Conservation (phyloP, 352 stramenopile genomes). For the Pilasporangium apinafurcum region DNA sequence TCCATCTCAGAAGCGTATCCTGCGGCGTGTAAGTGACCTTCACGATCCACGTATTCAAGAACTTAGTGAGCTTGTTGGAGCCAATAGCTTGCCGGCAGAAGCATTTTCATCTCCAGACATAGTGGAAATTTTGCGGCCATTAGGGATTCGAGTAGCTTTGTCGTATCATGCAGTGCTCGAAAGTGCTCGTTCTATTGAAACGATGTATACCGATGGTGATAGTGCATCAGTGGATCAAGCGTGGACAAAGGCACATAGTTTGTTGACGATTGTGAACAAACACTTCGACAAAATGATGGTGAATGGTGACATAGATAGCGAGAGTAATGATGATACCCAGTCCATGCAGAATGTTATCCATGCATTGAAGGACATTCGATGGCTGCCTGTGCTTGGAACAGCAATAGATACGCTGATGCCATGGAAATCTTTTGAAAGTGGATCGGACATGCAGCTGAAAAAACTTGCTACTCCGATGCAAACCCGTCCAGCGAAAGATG, state of each 20-base stretch:
- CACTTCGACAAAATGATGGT: conserved; percentile 63
- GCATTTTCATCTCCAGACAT: conserved; percentile 38
- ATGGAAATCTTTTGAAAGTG: conserved; percentile 25
- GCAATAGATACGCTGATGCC: conserved; percentile 43
- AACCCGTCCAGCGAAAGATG: conserved; percentile 45
- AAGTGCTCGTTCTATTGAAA: conserved; percentile 55
- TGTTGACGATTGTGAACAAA: conserved; percentile 68
- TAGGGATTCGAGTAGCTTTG: conserved; percentile 50
- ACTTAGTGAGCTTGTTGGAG: conserved; percentile 54
- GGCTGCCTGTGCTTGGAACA: conserved; percentile 26
- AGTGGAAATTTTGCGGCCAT: conserved; percentile 40
- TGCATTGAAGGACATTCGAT: conserved; percentile 23
- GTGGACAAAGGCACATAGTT: conserved; percentile 35
- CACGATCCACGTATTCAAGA: conserved; percentile 68
- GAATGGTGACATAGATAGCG: conserved; percentile 1
- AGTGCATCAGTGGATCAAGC: conserved; percentile 12
- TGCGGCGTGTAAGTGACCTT: conserved; percentile 45
- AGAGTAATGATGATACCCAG: conserved; percentile 1
- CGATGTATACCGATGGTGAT: conserved; percentile 22
- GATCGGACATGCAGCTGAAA: not conserved
- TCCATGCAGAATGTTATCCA: conserved; percentile 21
- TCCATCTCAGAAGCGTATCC: conserved; percentile 43
- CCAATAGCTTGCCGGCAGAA: conserved; percentile 49
- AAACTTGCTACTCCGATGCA: conserved; percentile 28
- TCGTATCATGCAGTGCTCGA: conserved; percentile 71